Evolutionary conservation across 176 grass and related monocot species (phyloP).

Genomic region (Musa troglodytarum): DNA sequence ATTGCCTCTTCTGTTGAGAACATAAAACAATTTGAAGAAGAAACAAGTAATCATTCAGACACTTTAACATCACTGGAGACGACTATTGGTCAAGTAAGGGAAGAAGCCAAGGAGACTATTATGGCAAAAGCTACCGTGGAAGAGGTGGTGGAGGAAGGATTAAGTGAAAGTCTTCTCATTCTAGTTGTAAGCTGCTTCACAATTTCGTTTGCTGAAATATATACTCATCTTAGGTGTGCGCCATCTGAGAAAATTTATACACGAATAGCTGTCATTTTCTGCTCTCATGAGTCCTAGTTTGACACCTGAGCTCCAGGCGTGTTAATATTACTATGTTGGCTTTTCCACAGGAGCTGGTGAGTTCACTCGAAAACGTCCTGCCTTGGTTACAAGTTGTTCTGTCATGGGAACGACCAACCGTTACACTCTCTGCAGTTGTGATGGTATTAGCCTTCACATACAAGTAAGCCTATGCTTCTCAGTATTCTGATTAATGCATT

Average conservation of each 20-base stretch:
- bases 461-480: constrained; percentile 33
- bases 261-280: background rate
- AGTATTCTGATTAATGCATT: background rate
- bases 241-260: background rate
- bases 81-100: constrained; percentile 59
- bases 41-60: constrained; percentile 28
- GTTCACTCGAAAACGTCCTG: constrained; percentile 36
- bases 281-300: background rate
- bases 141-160: constrained; percentile 68
- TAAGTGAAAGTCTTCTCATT: constrained; percentile 64
- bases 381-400: constrained; percentile 35
- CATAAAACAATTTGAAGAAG: constrained; percentile 29
- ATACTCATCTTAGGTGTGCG: background rate
- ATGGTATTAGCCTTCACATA: constrained; percentile 52
- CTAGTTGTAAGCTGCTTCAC: constrained; percentile 40
- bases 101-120: constrained; percentile 54
- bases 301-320: background rate
- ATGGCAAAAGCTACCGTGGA: constrained; percentile 51
- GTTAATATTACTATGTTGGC: background rate
- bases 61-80: constrained; percentile 35
- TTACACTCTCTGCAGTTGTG: constrained; percentile 27
- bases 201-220: background rate
- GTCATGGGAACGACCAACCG: constrained; percentile 50
- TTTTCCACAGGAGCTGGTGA: constrained; percentile 48
- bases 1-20: constrained; percentile 23